Evolutionary conservation across 768 basidiomycete genomes (phyloP).

Genomic region (Hemileccinum rubropunctum): DNA sequence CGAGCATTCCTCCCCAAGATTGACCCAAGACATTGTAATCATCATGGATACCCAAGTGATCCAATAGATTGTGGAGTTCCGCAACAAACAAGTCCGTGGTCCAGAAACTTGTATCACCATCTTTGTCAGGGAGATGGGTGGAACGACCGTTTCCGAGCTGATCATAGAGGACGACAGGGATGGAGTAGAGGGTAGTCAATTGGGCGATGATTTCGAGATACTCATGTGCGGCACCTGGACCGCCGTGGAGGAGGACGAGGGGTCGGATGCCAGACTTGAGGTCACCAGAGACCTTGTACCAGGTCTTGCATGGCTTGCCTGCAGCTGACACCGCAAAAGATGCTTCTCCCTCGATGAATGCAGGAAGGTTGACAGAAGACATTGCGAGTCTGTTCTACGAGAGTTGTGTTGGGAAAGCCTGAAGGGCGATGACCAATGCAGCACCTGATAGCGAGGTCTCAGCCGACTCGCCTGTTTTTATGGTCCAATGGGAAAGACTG

Average conservation of each 20-base stretch:
- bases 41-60: constrained; percentile 43
- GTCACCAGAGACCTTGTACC: constrained; percentile 51
- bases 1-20: constrained; percentile 48
- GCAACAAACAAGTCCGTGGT: constrained; percentile 47
- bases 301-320: constrained; percentile 41
- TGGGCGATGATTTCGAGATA: constrained; percentile 41
- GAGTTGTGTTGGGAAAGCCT: no score
- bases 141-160: constrained; percentile 56
- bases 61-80: constrained; percentile 47
- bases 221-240: constrained; percentile 46
- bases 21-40: constrained; percentile 43
- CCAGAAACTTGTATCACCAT: constrained; percentile 44
- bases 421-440: no score
- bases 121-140: constrained; percentile 51
- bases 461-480: no score
- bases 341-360: constrained; percentile 31
- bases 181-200: constrained; percentile 33
- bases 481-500: no score
- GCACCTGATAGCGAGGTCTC: no score
- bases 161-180: constrained; percentile 55
- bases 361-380: constrained; percentile 26
- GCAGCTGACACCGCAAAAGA: constrained; percentile 25
- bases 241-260: constrained; percentile 52
- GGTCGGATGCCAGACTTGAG: constrained; percentile 37
- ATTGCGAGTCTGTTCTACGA: constrained; percentile 10